Conservation (phyloP, 2,329 filamentous ascomycete genomes). For the Aureobasidium subglaciale region DNA sequence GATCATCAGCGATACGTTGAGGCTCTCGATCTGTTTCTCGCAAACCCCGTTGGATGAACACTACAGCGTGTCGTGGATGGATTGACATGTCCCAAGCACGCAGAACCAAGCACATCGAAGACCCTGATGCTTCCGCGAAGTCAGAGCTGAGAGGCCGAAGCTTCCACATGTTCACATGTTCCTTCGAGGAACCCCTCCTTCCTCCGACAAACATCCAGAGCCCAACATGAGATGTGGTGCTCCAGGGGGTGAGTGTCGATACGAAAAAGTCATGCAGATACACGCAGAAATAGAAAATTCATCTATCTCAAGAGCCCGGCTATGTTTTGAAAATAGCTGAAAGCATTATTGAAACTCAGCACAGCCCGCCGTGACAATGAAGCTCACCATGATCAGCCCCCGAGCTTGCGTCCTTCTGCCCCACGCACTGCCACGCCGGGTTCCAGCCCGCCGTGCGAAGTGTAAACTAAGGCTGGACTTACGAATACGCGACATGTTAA, state of each 20-base stretch:
- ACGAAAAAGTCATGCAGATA: neutral
- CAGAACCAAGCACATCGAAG: neutral
- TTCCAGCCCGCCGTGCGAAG: neutral
- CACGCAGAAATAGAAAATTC: neutral
- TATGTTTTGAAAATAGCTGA: neutral
- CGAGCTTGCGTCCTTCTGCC: neutral
- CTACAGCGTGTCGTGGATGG: neutral
- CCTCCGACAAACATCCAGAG: no score
- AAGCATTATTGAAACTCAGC: neutral
- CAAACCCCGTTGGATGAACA: neutral
- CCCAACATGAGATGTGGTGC: no score
- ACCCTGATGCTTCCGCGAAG: neutral
- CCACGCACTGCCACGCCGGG: constrained; percentile 13
- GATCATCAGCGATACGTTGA: neutral
- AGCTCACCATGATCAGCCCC: neutral
- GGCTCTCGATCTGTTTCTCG: neutral
- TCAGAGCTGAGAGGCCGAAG: neutral
- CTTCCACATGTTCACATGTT: constrained; percentile 12
- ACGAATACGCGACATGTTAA: neutral
- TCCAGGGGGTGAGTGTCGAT: no score
- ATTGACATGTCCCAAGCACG: neutral
- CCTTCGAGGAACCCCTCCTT: neutral
- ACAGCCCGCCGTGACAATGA: constrained; percentile 3
- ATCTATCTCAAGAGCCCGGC: neutral
- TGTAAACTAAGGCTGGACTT: neutral